Conservation (phyloP, 1,284 basidiomycete genomes). For the Chiua sp. region DNA sequence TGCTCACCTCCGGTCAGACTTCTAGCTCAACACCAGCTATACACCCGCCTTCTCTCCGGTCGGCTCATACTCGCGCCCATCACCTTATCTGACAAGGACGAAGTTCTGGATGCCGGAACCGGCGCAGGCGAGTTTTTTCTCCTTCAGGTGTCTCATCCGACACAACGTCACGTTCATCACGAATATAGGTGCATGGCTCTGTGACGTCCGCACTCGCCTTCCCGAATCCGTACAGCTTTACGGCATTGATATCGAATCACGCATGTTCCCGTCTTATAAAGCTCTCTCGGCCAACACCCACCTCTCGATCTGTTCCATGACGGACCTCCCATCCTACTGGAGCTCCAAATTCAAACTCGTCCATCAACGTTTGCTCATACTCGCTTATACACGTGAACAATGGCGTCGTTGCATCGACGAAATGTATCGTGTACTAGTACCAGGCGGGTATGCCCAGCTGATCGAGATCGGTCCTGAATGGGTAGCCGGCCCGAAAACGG, state of each 20-base stretch:
- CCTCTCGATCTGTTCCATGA: conserved; percentile 19
- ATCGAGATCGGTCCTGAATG: too few relatives aligned
- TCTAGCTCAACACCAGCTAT: conserved; percentile 20
- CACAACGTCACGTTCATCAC: too few relatives aligned
- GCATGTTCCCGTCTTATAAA: conserved; percentile 3
- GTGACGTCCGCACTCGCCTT: conserved; percentile 15
- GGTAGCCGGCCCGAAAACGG: conserved; percentile 23
- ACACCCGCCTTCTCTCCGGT: conserved; percentile 22
- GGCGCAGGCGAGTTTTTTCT: conserved; percentile 20
- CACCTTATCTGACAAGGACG: conserved; percentile 17
- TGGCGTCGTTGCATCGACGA: conserved; percentile 33
- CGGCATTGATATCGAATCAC: conserved; percentile 26
- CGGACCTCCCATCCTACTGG: conserved; percentile 18
- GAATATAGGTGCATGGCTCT: conserved; percentile 27
- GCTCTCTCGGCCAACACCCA: conserved; percentile 18
- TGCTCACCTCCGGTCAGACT: conserved; percentile 15
- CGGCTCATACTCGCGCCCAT: conserved; percentile 28
- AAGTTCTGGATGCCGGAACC: conserved; percentile 31
- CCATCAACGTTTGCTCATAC: conserved; percentile 39
- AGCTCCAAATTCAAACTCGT: conserved; percentile 19
- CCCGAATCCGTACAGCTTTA: conserved; percentile 25
- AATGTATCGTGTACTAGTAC: conserved; percentile 35
- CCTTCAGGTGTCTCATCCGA: too few relatives aligned
- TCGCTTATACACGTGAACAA: conserved; percentile 29
- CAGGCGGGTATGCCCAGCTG: conserved; percentile 35